These are phyloP conservation scores for Zoysia pacifica DNA, from an alignment of 176 grass and related monocot species.

Conservation along the genomic window DNA sequence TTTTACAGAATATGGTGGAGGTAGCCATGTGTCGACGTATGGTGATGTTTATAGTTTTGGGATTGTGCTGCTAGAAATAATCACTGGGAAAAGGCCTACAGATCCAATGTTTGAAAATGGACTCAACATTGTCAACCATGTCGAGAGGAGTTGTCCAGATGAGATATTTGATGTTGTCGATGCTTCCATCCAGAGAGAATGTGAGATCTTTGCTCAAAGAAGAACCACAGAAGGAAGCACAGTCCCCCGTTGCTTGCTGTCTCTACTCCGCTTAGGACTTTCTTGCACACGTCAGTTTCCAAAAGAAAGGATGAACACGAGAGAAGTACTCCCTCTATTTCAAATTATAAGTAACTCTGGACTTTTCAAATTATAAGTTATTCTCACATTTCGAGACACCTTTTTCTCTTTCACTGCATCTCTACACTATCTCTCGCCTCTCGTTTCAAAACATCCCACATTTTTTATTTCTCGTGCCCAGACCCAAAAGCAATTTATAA, in stretches of 20 bases:
- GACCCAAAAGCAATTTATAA: no score
- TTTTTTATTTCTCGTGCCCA: no score
- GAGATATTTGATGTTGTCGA: neutral
- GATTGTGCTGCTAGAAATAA: neutral
- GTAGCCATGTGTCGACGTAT: neutral
- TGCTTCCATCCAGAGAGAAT: neutral
- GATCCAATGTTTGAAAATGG: no score
- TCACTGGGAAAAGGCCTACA: neutral
- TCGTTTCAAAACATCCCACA: no score
- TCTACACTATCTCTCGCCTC: no score
- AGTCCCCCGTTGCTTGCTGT: neutral
- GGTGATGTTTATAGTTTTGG: constrained; percentile 12
- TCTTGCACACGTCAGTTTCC: neutral
- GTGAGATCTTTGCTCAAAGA: neutral
- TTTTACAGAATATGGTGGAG: no score
- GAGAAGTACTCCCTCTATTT: neutral
- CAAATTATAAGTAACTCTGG: no score
- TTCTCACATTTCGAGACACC: no score
- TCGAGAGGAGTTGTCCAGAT: neutral
- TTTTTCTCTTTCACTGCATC: no score
- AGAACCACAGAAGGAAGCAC: neutral
- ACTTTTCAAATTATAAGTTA: no score
- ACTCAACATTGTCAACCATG: no score
- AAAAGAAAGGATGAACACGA: constrained; percentile 4
- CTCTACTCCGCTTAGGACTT: neutral